Conservation (phyloP, 352 stramenopile genomes). For the Globisporangium nunn region DNA sequence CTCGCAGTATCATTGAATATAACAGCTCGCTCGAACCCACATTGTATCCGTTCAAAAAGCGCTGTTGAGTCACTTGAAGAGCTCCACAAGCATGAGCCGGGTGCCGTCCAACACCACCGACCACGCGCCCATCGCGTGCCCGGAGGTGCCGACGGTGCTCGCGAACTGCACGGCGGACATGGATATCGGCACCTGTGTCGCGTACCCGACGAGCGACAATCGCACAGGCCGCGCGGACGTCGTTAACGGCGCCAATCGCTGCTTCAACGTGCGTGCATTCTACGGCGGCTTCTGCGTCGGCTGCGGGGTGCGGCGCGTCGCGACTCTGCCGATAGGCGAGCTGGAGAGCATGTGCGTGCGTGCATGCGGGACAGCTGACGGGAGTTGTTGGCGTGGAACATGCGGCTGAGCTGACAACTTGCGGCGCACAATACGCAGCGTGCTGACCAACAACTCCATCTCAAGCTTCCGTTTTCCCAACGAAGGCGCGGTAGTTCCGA, state of each 20-base stretch:
- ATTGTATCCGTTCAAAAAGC: not conserved
- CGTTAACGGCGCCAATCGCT: not conserved
- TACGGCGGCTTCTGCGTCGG: not conserved
- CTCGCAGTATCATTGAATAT: not conserved
- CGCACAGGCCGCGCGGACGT: not conserved
- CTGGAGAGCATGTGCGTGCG: not conserved
- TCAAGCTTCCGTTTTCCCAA: conserved; percentile 3
- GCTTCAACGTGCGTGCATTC: conserved; percentile 1
- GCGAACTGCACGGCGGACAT: conserved; percentile 1
- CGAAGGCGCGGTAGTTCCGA: not conserved
- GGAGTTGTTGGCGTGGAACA: not conserved
- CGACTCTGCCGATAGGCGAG: not conserved
- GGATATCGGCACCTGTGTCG: not conserved
- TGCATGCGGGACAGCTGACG: too few species aligned
- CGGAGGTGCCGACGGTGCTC: not conserved
- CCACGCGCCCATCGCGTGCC: not conserved
- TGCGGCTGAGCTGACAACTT: not conserved
- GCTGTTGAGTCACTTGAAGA: not conserved
- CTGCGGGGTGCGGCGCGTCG: conserved; percentile 2
- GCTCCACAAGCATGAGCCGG: not conserved
- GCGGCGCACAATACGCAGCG: not conserved
- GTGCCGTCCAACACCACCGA: not conserved
- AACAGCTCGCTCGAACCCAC: not conserved
- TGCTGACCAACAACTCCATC: conserved; percentile 13
- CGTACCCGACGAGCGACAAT: not conserved